phyloP scores from a whole-genome alignment of 2,329 filamentous ascomycete species.

The Exophiala calicioides region DNA sequence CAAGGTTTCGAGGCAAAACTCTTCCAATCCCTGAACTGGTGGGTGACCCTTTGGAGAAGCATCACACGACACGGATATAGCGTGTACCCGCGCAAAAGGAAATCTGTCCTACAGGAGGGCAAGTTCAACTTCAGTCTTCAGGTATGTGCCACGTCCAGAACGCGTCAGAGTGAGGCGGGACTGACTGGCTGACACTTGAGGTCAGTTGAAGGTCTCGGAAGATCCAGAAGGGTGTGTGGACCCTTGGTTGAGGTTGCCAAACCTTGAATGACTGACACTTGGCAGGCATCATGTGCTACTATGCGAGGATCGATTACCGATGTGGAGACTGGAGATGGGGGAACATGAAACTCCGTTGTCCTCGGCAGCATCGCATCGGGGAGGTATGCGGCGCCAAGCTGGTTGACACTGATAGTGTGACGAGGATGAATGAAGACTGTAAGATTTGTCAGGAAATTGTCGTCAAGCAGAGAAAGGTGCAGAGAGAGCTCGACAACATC shows the following conservation, averaged over 20 bases:
- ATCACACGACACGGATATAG: no score
- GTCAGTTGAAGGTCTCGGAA: no score
- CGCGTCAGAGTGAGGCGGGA: no score
- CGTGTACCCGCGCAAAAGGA: no score
- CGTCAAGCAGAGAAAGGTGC: slow-evolving; percentile 24
- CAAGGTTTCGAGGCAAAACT: neutral
- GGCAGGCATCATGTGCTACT: slow-evolving; percentile 29
- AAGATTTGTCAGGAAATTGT: slow-evolving; percentile 29
- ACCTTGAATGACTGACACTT: neutral
- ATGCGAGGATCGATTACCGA: slow-evolving; percentile 22
- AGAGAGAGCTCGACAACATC: slow-evolving; percentile 27
- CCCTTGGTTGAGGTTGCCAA: neutral
- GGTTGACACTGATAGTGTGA: slow-evolving; percentile 20
- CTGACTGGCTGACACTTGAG: no score
- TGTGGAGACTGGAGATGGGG: slow-evolving; percentile 34
- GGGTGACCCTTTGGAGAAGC: neutral
- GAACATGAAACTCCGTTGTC: slow-evolving; percentile 32
- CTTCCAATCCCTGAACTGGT: neutral
- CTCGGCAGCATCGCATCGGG: slow-evolving; percentile 30
- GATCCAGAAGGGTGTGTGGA: neutral
- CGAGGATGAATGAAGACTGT: slow-evolving; percentile 23
- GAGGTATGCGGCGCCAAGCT: slow-evolving; percentile 30
- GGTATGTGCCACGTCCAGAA: no score
- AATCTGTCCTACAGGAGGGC: no score
- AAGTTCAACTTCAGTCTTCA: no score